Base-by-base conservation (phyloP, 495 filamentous ascomycete genomes). In the Aspergillus leporis region DNA sequence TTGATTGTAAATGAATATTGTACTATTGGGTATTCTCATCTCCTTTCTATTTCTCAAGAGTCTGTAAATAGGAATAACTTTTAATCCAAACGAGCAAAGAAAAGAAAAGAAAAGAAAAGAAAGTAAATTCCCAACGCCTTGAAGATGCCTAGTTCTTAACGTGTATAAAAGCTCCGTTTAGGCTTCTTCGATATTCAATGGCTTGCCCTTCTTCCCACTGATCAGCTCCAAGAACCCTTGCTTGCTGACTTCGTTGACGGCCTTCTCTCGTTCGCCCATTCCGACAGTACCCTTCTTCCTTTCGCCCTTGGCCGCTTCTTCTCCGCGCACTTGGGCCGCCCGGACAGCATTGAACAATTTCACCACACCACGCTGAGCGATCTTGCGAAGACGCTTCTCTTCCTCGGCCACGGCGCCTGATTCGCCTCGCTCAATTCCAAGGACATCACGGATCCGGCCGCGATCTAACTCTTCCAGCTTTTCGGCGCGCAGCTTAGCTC, bases 291-390 rank as follows among this genome's bases (percentile, higher is more conserved):
- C 90, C 71, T 89, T 86, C 67, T 82, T 80, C 68, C 83, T 77
- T 32, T 85, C 84, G 38, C 80, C 81, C 75, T 78, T 83, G 65
- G 86, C 85, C 10, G 91, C 91, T 69, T 91, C 85, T 66, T 86
- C 83, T 2, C 86, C 90, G 63, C 87, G 89, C 31, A 97, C 87
- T 76, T 98, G 94, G 16, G 93, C 92, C 8, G 91, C 90, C 31
- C 93, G 82, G 30, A 98, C 91, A 0, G 94, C 95, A 75, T 98
- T 96, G 72, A 98, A 98, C 57, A 98, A 76, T 80, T 93, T 94
- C 13, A 97, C 86, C 19, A 96, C 92, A 81, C 92, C 92, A 30
- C 90, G 83, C 78, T 96, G 91, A 55, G 92, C 92, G 40, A 87
- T 90, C 79, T 95, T 93, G 66, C 86, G 83, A 65, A 96, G 70